These are phyloP conservation scores for Epichloe glyceriae DNA, from an alignment of 2,329 filamentous ascomycete genomes.

Conservation along the genomic window DNA sequence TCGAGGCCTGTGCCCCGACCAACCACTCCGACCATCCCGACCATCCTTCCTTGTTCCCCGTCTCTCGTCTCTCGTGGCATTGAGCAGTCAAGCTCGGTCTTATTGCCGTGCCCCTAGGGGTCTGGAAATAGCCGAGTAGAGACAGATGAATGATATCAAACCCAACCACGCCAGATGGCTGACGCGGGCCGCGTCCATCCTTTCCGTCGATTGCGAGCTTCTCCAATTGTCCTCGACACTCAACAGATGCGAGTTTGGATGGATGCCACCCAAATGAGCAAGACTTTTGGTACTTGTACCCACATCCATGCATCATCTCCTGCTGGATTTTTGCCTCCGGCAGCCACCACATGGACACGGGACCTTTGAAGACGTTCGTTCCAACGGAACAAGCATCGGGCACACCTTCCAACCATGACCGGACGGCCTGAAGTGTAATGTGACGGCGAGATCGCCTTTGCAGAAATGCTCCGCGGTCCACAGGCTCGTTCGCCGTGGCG, in stretches of 20 bases:
- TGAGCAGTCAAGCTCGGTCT: neutral
- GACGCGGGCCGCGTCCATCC: no score
- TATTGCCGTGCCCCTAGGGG: no score
- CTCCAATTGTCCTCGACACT: neutral
- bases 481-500: neutral
- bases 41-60: neutral
- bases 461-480: slow-evolving; percentile 6
- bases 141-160: no score
- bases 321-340: neutral
- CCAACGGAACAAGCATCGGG: neutral
- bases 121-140: no score
- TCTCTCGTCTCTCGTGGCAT: neutral
- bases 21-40: slow-evolving; percentile 3
- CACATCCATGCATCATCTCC: neutral
- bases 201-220: neutral
- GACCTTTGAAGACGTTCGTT: neutral
- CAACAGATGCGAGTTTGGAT: neutral
- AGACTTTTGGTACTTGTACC: neutral
- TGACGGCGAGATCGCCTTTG: slow-evolving; percentile 4
- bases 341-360: neutral
- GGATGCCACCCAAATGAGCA: neutral
- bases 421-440: neutral
- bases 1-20: slow-evolving; percentile 7
- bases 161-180: no score
- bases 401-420: neutral